Evolutionary conservation across 2,329 filamentous ascomycete species (phyloP).

Genomic region (Myrmaecium sp.): DNA sequence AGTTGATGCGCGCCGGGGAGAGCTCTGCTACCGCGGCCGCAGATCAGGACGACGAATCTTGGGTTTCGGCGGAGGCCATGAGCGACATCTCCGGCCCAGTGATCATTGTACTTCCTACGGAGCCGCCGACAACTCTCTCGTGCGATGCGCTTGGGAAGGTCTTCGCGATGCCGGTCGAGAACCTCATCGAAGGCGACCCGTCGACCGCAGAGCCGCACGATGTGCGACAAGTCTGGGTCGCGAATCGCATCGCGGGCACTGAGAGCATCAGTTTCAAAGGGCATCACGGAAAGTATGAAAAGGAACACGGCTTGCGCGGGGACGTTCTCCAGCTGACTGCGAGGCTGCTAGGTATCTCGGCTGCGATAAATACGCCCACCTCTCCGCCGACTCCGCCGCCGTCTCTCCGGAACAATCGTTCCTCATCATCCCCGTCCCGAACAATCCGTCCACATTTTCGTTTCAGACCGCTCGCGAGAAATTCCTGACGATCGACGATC

Average conservation of each 20-base stretch:
- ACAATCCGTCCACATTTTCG: slow-evolving; percentile 55
- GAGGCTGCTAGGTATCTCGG: slow-evolving; percentile 50
- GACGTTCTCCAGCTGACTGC: slow-evolving; percentile 2
- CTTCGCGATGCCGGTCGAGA: slow-evolving; percentile 68
- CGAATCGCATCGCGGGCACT: slow-evolving; percentile 65
- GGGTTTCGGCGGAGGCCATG: slow-evolving; percentile 68
- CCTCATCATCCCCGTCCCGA: slow-evolving; percentile 41
- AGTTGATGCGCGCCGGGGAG: slow-evolving; percentile 7
- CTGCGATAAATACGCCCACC: slow-evolving; percentile 66
- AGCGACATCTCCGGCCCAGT: slow-evolving; percentile 68
- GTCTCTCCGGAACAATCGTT: slow-evolving; percentile 76
- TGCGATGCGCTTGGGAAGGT: slow-evolving; percentile 78
- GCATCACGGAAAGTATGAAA: slow-evolving; percentile 59
- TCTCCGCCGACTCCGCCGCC: slow-evolving; percentile 63
- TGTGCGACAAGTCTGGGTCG: slow-evolving; percentile 89
- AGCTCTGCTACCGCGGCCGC: slow-evolving; percentile 6
- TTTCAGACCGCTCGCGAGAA: slow-evolving; percentile 57
- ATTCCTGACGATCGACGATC: slow-evolving; percentile 42
- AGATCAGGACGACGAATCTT: slow-evolving; percentile 26
- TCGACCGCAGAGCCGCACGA: slow-evolving; percentile 87
- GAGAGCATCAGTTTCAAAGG: slow-evolving; percentile 76
- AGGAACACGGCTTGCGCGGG: slow-evolving; percentile 8
- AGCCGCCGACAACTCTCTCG: slow-evolving; percentile 56
- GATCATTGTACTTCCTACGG: slow-evolving; percentile 64
- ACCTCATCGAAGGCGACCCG: slow-evolving; percentile 69